Base-by-base conservation (phyloP, 2,329 filamentous ascomycete species). In the Leptodontidium sp. region DNA sequence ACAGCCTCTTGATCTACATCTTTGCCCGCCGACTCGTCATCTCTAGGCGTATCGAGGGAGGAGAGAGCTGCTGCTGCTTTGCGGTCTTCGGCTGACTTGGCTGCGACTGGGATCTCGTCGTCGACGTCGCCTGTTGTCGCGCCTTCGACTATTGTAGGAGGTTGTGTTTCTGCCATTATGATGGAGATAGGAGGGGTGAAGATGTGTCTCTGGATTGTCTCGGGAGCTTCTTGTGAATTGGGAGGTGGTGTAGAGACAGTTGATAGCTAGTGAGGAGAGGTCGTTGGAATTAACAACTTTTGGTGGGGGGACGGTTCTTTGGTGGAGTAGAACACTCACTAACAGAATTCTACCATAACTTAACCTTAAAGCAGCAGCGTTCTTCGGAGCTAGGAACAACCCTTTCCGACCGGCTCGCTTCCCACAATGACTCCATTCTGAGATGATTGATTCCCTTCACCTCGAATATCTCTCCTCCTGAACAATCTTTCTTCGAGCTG, bases 11-110 rank as follows among this genome's bases (percentile, higher is more conserved):
- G 87, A 71, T 89, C 83, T 71, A 87, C 85, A 76, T 86, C 85
- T 58, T 82, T 80, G 2, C 80, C 77, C 21, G 80, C 77, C 43
- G 78, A 76, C 55, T 84, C 82, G 38, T 86, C 84, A 59, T 84
- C 84, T 68, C 82, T 83, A 47, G 80, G 78, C 53, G 82, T 68
- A 77, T 93, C 91, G 73, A 94, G 88, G 70, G 86, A 87, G 59
- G 90, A 91, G 69, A 94, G 87, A 38, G 91, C 92, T 7, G 89
- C 90, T 50, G 90, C 90, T 57, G 91, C 90, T 80, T 93, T 93
- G 80, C 91, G 89, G 81, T 93, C 91, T 80, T 93, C 91, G 77
- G 91, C 91, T 52, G 87, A 88, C 80, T 90, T 91, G 76, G 86
- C 85, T 67, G 82, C 80, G 21, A 74, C 70, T 14, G 76, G 80